A percentile compares a stretch with the other conserved stretches of the same genome.
phyloP scores from a whole-genome alignment of 2,329 filamentous ascomycete genomes.

The Chaetomiaceae sp. region DNA sequence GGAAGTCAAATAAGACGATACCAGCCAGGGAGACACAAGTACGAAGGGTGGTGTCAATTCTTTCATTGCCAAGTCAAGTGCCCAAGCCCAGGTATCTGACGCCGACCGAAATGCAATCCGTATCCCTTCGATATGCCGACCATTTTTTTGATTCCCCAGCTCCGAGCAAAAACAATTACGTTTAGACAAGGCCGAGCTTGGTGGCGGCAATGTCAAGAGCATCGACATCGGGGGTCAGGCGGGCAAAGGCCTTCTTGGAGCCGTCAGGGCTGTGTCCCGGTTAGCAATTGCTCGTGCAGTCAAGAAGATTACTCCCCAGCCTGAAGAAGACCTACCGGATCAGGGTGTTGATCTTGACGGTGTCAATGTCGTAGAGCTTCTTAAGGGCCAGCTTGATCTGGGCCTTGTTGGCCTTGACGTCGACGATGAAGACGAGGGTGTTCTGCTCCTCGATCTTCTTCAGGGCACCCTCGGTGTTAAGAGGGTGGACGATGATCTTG shows the following conservation, averaged over 20 bases:
- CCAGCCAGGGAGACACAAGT: constrained; percentile 4
- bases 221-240: constrained; percentile 93
- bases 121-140: constrained; percentile 26
- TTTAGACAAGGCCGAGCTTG: constrained; percentile 96
- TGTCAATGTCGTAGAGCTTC: constrained; percentile 99
- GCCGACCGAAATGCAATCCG: constrained; percentile 29
- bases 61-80: constrained; percentile 30
- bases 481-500: constrained; percentile 95
- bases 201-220: constrained; percentile 98
- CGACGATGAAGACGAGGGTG: constrained; percentile 96
- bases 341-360: constrained; percentile 98
- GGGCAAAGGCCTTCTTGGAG: constrained; percentile 97
- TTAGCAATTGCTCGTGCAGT: constrained; percentile 19
- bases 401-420: constrained; percentile 98
- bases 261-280: constrained; percentile 70
- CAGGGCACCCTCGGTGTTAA: constrained; percentile 99
- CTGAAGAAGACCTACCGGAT: constrained; percentile 69
- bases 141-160: constrained; percentile 20
- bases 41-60: constrained; percentile 25
- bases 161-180: constrained; percentile 23
- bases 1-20: no score
- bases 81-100: constrained; percentile 32
- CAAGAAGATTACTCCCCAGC: no score
- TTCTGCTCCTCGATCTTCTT: constrained; percentile 99
- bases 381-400: constrained; percentile 98